phyloP scores from a whole-genome alignment of 768 basidiomycete species.

The Boletus subparvulus region DNA sequence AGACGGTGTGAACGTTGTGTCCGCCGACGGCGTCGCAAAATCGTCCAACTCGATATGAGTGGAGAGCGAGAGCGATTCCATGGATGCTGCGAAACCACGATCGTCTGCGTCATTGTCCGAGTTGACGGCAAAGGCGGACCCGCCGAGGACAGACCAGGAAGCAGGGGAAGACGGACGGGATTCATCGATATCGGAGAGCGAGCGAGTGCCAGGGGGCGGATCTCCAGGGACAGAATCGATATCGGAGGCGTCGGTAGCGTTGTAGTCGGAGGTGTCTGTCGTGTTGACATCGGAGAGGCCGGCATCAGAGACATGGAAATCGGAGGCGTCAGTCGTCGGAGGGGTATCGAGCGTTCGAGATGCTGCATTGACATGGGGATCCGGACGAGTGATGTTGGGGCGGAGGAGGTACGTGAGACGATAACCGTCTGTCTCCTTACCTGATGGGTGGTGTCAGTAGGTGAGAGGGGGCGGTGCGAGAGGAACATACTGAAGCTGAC shows the following conservation, averaged over 20 bases:
- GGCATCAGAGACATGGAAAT: conserved; percentile 49
- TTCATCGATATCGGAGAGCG: conserved; percentile 28
- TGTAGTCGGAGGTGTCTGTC: conserved; percentile 21
- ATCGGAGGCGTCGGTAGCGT: conserved; percentile 22
- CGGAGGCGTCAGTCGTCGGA: conserved; percentile 66
- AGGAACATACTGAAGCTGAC: conserved; percentile 72
- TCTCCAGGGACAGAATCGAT: conserved; percentile 19
- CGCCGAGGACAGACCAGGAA: conserved; percentile 40
- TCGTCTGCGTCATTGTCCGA: conserved; percentile 31
- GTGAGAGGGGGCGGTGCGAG: neutral
- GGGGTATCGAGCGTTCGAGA: conserved; percentile 59
- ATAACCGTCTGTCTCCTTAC: conserved; percentile 46
- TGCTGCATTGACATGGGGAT: conserved; percentile 35
- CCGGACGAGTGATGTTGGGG: conserved; percentile 68
- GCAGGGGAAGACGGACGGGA: conserved; percentile 31
- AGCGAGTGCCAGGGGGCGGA: conserved; percentile 6
- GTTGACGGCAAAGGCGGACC: conserved; percentile 32
- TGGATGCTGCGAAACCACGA: conserved; percentile 32
- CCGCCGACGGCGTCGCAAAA: conserved; percentile 9
- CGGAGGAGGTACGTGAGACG: conserved; percentile 80
- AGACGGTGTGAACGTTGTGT: conserved; percentile 7
- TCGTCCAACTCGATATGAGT: conserved; percentile 21
- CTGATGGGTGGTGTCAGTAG: conserved; percentile 26
- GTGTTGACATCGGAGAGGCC: conserved; percentile 38
- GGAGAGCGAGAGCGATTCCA: conserved; percentile 36